Evolutionary conservation across 2,329 filamentous ascomycete species (phyloP).

Genomic region (Fonsecaea nubica): DNA sequence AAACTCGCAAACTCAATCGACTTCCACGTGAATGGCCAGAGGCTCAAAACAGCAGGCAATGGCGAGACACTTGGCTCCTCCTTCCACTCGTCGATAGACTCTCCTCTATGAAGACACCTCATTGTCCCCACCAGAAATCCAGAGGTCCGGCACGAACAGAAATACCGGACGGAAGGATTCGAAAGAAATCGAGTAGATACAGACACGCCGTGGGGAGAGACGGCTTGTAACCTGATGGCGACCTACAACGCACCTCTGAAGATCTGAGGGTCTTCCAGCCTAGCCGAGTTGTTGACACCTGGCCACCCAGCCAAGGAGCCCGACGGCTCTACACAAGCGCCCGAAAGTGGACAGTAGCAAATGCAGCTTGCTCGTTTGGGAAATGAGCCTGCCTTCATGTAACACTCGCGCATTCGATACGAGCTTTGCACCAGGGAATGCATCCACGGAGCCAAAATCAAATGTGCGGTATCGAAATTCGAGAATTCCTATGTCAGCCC

Average conservation of each 20-base stretch:
- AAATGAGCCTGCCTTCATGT: not conserved
- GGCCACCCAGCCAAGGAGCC: not conserved
- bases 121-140: not conserved
- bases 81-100: not conserved
- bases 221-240: not conserved
- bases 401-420: not conserved
- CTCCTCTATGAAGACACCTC: not conserved
- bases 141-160: not conserved
- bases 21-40: not conserved
- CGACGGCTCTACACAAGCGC: not conserved
- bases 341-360: not conserved
- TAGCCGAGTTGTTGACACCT: not conserved
- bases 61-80: not conserved
- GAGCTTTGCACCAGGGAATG: not conserved
- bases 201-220: not conserved
- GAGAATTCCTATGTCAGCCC: not conserved
- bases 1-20: not conserved
- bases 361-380: slow-evolving; percentile 5
- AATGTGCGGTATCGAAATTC: not conserved
- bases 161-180: not conserved
- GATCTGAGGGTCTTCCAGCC: not conserved
- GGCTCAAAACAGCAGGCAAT: not conserved
- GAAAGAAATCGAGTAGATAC: not conserved
- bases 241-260: not conserved
- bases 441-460: not conserved